These are phyloP conservation scores for Linderniella brevidens DNA, from an alignment of 257 asterid species.

Conservation along the genomic window DNA sequence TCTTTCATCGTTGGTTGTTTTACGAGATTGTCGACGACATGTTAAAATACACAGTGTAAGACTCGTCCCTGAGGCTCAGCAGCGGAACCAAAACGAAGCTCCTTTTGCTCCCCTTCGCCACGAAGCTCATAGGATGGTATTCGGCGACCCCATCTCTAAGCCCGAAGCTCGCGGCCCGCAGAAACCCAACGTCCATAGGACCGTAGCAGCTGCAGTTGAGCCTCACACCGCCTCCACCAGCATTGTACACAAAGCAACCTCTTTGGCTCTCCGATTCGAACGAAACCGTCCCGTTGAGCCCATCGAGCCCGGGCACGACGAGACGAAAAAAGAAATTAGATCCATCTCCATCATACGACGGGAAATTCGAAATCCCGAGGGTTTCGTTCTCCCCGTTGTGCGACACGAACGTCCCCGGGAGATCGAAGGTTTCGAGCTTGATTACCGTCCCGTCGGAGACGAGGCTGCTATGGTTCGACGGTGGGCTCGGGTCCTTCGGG, in stretches of 20 bases:
- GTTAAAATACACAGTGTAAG: slow-evolving; percentile 73
- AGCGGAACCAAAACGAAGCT: slow-evolving; percentile 53
- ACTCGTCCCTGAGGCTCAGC: slow-evolving; percentile 60
- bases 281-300: slow-evolving; percentile 22
- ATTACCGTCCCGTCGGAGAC: slow-evolving; percentile 17
- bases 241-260: slow-evolving; percentile 34
- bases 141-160: slow-evolving; percentile 35
- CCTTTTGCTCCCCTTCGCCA: slow-evolving; percentile 47
- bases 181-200: slow-evolving; percentile 23
- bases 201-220: slow-evolving; percentile 31
- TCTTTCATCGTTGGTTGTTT: background rate
- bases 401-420: slow-evolving; percentile 44
- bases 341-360: slow-evolving; percentile 1
- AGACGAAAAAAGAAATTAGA: slow-evolving; percentile 19
- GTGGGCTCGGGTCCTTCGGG: slow-evolving; percentile 8
- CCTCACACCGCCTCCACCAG: slow-evolving; percentile 16
- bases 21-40: no score
- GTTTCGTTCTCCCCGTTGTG: slow-evolving; percentile 34
- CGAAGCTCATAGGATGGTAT: slow-evolving; percentile 71
- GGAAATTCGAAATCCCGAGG: slow-evolving; percentile 20
- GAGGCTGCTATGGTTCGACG: slow-evolving; percentile 10
- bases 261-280: slow-evolving; percentile 27
- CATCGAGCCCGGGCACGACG: slow-evolving; percentile 24
- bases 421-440: slow-evolving; percentile 54
- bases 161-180: slow-evolving; percentile 36